phyloP scores from a whole-genome alignment of 345 rosid genomes.

The Salix brachista region DNA sequence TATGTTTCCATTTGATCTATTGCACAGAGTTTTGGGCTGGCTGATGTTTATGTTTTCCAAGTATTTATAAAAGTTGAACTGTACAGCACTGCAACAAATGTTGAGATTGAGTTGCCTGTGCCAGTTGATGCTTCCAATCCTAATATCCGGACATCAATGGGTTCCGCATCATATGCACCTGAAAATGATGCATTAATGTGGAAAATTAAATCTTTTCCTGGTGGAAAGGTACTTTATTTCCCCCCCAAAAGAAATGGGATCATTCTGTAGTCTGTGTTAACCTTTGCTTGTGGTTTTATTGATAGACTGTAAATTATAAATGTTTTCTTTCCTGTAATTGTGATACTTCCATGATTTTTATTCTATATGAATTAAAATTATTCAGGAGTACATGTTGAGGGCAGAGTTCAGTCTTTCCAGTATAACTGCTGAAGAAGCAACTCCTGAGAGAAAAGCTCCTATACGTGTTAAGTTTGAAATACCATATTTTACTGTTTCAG shows the following conservation, averaged over 20 bases:
- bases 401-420: constrained; percentile 81
- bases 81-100: constrained; percentile 65
- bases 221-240: constrained; percentile 58
- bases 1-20: not conserved
- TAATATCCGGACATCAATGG: constrained; percentile 82
- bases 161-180: constrained; percentile 84
- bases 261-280: not conserved
- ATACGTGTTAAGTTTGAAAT: constrained; percentile 77
- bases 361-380: not conserved
- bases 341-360: not conserved
- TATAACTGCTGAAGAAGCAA: constrained; percentile 65
- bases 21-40: not conserved
- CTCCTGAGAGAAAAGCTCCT: constrained; percentile 74
- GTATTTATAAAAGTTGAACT: not conserved
- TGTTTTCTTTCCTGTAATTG: not conserved
- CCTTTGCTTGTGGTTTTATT: no score
- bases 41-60: not conserved
- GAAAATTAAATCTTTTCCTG: constrained; percentile 74
- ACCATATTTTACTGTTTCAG: constrained; percentile 81
- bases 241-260: no score
- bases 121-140: constrained; percentile 87
- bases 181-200: constrained; percentile 73
- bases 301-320: not conserved
- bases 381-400: constrained; percentile 80
- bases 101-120: constrained; percentile 64